phyloP scores from a whole-genome alignment of 768 basidiomycete genomes.

The Tricholoma sp. region DNA sequence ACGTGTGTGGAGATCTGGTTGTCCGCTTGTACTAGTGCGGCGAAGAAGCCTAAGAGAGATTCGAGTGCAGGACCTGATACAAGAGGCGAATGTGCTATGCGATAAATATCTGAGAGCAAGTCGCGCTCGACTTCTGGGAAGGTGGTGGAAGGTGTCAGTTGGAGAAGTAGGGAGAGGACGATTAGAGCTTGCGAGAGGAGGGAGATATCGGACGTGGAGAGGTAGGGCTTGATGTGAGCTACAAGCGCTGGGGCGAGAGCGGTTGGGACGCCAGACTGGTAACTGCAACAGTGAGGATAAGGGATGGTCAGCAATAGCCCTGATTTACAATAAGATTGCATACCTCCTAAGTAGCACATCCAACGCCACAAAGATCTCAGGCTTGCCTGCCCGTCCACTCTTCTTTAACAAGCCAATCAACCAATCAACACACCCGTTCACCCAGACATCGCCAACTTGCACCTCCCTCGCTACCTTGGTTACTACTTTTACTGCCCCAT shows the following conservation, averaged over 20 bases:
- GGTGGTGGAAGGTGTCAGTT: slow-evolving; percentile 57
- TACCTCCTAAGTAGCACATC: slow-evolving; percentile 68
- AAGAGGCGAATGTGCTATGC: slow-evolving; percentile 72
- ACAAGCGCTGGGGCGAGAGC: slow-evolving; percentile 60
- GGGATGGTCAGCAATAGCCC: not conserved
- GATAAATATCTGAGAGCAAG: slow-evolving; percentile 59
- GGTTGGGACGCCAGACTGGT: slow-evolving; percentile 41
- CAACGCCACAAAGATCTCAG: slow-evolving; percentile 74
- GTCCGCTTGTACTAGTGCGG: slow-evolving; percentile 78
- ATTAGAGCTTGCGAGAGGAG: slow-evolving; percentile 69
- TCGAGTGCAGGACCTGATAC: slow-evolving; percentile 77
- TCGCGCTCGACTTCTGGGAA: slow-evolving; percentile 78
- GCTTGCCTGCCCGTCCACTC: slow-evolving; percentile 73
- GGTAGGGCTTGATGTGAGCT: slow-evolving; percentile 68
- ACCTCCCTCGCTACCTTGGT: slow-evolving; percentile 78
- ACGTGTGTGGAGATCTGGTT: slow-evolving; percentile 76
- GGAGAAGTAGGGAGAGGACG: slow-evolving; percentile 62
- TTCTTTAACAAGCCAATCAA: slow-evolving; percentile 68
- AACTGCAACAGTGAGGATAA: slow-evolving; percentile 19
- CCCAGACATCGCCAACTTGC: slow-evolving; percentile 70
- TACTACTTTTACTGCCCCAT: slow-evolving; percentile 76
- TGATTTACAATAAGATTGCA: slow-evolving; percentile 1
- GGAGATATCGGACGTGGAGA: slow-evolving; percentile 72
- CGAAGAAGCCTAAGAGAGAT: slow-evolving; percentile 77
- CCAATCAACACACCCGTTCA: slow-evolving; percentile 76